Evolutionary conservation across 208 protist genomes (phyloP), one percentile per base, ranked within the genome.

Genomic region (Wallacemonas rigidus): DNA sequence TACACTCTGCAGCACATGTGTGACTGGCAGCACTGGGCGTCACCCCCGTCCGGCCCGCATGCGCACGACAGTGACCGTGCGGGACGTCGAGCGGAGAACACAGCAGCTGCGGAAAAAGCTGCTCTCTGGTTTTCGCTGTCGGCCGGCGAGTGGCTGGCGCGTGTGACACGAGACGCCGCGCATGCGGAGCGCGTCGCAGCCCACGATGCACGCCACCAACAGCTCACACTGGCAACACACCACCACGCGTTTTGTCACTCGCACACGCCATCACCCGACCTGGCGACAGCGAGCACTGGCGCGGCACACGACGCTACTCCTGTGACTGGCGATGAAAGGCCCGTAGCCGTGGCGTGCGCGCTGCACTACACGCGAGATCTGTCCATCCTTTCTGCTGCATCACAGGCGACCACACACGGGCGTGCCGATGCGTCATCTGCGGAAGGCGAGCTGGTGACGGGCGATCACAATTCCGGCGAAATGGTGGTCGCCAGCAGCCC

Each of bases 31-130:
- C 64, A 54, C 45, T 5, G 7, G 48, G 5, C 8, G 26, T 15
- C 35, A 38, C 41, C 5, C 44, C 15, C 5, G 9, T 11, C 26
- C 63, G 14, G 44, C 48, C 8, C 11, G 7, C 15, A 68, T 15
- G 17, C 5, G 63, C 14, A 68, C 17, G 41, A 67, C 36, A 53
- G 48, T 15, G 48, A 15, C 41, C 75, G 71, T 6, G 71, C 75
- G 2, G 50, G 40, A 53, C 79, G 79, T 17, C 65, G 79, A 48
- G 39, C 62, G 36, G 75, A 84, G 62, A 84, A 84, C 51, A 38
- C 75, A 9, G 26, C 55, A 44, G 79, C 79, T 15, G 79, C 75
- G 2, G 53, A n/a, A 8, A 54, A 63, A 14, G 79, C 75, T 38
- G 50, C 80, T 5, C 58, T 69, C n/a, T 41, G 70, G 14, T 84